phyloP scores from a whole-genome alignment of 169 alveolate species.

The Plasmodium inui region DNA sequence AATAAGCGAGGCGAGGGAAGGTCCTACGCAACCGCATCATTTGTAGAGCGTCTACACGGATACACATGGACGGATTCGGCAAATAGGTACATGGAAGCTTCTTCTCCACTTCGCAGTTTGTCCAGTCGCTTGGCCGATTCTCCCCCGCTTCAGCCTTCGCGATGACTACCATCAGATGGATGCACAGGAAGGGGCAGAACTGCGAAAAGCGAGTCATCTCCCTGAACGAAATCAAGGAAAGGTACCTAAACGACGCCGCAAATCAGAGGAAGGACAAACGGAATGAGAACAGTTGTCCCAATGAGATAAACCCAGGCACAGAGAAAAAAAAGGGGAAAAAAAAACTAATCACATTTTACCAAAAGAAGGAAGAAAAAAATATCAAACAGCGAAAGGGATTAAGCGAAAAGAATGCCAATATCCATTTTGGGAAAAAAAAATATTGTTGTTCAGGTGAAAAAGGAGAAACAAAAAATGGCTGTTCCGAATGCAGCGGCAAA shows the following conservation, averaged over 20 bases:
- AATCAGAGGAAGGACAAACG: neutral
- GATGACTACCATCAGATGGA: conserved; percentile 65
- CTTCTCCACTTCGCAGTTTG: too few relatives aligned
- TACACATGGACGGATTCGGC: too few relatives aligned
- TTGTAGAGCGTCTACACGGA: neutral
- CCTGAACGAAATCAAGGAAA: conserved; percentile 56
- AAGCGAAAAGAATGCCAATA: neutral
- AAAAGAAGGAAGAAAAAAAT: neutral
- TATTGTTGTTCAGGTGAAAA: conserved; percentile 11
- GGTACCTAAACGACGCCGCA: conserved; percentile 18
- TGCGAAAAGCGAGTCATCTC: conserved; percentile 35
- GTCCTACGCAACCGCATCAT: neutral
- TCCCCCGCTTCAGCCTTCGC: neutral
- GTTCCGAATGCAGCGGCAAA: neutral
- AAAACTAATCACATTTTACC: conserved; percentile 5
- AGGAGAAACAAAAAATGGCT: neutral
- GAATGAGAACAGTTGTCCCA: neutral
- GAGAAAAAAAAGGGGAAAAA: neutral
- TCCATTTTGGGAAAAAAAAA: neutral
- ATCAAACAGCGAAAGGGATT: neutral
- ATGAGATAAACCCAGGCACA: neutral
- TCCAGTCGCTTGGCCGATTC: too few relatives aligned
- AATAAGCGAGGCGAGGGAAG: neutral
- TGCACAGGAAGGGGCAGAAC: conserved; percentile 54
- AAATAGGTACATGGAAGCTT: neutral